These are phyloP conservation scores for Chlorociboria aeruginascens DNA, from an alignment of 495 filamentous ascomycete species.

Conservation along the genomic window DNA sequence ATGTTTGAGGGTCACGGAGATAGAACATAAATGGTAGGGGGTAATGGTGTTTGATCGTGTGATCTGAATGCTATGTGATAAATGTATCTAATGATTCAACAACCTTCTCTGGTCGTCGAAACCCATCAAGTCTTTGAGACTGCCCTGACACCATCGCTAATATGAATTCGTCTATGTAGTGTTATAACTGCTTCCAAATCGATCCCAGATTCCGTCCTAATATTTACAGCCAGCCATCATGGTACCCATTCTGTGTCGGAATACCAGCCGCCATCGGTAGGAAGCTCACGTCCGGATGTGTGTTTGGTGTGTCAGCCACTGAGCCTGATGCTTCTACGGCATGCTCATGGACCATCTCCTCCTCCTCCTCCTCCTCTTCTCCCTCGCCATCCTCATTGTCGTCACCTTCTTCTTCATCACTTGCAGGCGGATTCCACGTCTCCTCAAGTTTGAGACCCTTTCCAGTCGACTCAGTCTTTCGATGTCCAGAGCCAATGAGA, in stretches of 20 bases:
- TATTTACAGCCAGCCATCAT: not conserved
- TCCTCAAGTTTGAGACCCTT: constrained; percentile 78
- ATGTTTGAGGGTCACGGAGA: too few species aligned
- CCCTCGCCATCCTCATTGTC: constrained; percentile 33
- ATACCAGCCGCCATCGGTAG: not conserved
- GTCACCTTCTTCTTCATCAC: constrained; percentile 46
- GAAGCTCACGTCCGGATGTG: not conserved
- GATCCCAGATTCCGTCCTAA: not conserved
- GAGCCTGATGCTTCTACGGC: not conserved
- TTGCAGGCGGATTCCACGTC: constrained; percentile 59
- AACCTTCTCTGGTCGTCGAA: too few species aligned
- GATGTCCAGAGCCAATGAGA: constrained; percentile 28
- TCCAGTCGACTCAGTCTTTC: constrained; percentile 30
- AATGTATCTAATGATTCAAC: too few species aligned
- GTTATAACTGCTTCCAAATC: too few species aligned
- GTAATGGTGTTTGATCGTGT: too few species aligned
- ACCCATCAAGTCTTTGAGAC: not conserved
- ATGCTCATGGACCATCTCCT: constrained; percentile 12
- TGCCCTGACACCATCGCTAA: not conserved
- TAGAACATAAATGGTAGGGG: too few species aligned
- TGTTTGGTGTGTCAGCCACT: not conserved
- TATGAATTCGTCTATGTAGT: not conserved
- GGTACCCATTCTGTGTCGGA: not conserved
- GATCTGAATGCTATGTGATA: too few species aligned
- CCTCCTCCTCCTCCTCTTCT: constrained; percentile 27